Evolutionary conservation across 1,139 yeast species (phyloP).

Genomic region (Suhomyces chickasaworum): DNA sequence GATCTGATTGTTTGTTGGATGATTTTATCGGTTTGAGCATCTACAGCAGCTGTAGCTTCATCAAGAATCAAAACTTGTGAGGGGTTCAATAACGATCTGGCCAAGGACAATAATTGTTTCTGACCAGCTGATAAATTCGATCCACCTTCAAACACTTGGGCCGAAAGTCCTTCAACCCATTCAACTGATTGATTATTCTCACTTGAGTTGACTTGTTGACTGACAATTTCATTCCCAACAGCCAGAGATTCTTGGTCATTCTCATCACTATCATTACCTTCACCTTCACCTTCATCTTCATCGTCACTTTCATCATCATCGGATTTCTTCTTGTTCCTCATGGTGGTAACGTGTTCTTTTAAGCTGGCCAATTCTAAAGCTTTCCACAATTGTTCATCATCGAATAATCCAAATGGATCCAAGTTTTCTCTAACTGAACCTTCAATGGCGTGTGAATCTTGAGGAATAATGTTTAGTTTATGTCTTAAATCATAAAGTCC

Average conservation of each 20-base stretch:
- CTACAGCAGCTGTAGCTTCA: conserved; percentile 44
- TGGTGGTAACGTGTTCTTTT: conserved; percentile 26
- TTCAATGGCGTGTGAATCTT: conserved; percentile 33
- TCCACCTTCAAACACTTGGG: conserved; percentile 35
- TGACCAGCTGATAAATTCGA: conserved; percentile 42
- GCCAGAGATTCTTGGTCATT: too few relatives aligned
- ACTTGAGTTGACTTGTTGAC: conserved; percentile 13
- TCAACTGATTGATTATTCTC: conserved; percentile 14
- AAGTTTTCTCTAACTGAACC: conserved; percentile 34
- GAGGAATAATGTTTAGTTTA: conserved; percentile 34
- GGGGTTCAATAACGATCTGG: conserved; percentile 37
- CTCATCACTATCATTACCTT: conserved; percentile 18
- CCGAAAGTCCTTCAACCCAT: conserved; percentile 22
- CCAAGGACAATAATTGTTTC: conserved; percentile 39
- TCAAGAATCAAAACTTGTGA: conserved; percentile 37
- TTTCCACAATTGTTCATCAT: conserved; percentile 31
- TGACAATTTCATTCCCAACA: too few relatives aligned
- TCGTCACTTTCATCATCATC: conserved; percentile 20
- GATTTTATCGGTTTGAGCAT: conserved; percentile 39
- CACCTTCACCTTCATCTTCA: conserved; percentile 16
- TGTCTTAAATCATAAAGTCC: conserved; percentile 33
- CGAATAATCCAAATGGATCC: conserved; percentile 29
- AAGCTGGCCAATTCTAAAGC: conserved; percentile 33
- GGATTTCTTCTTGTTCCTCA: conserved; percentile 25
- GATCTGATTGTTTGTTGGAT: conserved; percentile 37